Percentiles rank a stretch among this genome's conserved stretches.
Conservation (phyloP, 371 early-diverging fungal genomes). For the Phascolomyces articulosus region DNA sequence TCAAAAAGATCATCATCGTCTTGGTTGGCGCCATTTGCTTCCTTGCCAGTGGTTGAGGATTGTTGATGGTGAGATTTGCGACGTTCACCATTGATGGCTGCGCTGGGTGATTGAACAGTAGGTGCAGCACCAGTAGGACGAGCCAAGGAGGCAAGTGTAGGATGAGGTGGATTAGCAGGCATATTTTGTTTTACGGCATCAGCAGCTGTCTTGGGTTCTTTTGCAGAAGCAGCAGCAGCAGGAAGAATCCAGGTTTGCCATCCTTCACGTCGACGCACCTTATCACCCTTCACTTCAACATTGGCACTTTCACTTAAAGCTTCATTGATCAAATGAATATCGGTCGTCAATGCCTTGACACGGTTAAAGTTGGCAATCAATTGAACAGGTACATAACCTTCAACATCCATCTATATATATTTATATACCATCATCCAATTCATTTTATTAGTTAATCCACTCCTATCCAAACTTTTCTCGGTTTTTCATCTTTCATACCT, state of each 20-base stretch:
- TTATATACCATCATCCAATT: too few relatives aligned
- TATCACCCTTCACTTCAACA: slow-evolving; percentile 54
- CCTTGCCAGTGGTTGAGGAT: too few relatives aligned
- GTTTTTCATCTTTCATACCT: slow-evolving; percentile 19
- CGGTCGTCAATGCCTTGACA: slow-evolving; percentile 73
- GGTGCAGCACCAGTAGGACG: slow-evolving; percentile 33
- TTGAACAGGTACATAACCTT: slow-evolving; percentile 77
- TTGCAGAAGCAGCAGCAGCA: slow-evolving; percentile 16
- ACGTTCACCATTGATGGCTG: slow-evolving; percentile 20
- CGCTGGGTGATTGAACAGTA: slow-evolving; percentile 14
- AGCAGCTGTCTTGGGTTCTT: slow-evolving; percentile 10
- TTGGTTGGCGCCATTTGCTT: too few relatives aligned
- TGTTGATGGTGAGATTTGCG: slow-evolving; percentile 29
- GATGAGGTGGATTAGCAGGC: slow-evolving; percentile 21
- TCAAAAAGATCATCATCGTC: slow-evolving; percentile 81
- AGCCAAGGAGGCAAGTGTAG: slow-evolving; percentile 48
- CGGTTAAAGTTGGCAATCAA: slow-evolving; percentile 88
- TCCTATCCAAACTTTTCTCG: too few relatives aligned
- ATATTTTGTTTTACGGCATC: slow-evolving; percentile 29
- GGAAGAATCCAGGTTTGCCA: slow-evolving; percentile 81
- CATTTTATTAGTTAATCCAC: too few relatives aligned
- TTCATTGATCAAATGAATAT: slow-evolving; percentile 62
- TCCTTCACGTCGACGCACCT: slow-evolving; percentile 70
- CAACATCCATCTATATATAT: slow-evolving; percentile 72
- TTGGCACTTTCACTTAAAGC: slow-evolving; percentile 59